These are phyloP conservation scores for Malassezia japonica DNA, from an alignment of 1,284 basidiomycete species.

Conservation along the genomic window DNA sequence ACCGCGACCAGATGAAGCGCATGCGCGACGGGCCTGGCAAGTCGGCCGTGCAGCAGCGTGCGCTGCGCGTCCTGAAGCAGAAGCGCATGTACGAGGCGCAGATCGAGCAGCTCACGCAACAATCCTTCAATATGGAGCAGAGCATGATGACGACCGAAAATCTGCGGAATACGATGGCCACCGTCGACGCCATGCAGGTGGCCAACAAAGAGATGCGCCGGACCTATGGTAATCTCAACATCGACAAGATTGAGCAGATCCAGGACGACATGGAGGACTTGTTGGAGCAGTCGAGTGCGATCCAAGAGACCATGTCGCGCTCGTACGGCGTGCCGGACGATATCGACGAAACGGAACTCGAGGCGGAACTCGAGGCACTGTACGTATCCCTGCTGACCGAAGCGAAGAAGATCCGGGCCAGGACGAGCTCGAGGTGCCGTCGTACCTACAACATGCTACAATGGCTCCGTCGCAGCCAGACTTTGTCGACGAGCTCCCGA, in stretches of 20 bases:
- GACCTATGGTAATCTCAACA: slow-evolving; percentile 93
- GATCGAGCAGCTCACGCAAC: slow-evolving; percentile 79
- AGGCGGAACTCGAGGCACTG: slow-evolving; percentile 61
- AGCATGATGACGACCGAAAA: slow-evolving; percentile 93
- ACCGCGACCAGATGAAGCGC: slow-evolving; percentile 94
- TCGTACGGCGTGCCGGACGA: slow-evolving; percentile 96
- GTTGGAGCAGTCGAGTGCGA: slow-evolving; percentile 92
- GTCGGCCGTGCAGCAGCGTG: slow-evolving; percentile 89
- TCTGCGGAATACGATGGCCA: slow-evolving; percentile 99
- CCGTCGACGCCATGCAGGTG: slow-evolving; percentile 91
- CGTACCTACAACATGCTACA: slow-evolving; percentile 27
- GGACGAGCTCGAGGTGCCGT: slow-evolving; percentile 59
- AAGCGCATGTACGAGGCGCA: slow-evolving; percentile 93
- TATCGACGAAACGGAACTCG: slow-evolving; percentile 89
- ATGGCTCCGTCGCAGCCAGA: slow-evolving; percentile 26
- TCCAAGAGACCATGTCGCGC: slow-evolving; percentile 83
- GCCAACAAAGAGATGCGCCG: slow-evolving; percentile 95
- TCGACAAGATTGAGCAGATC: slow-evolving; percentile 81
- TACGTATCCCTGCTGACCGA: slow-evolving; percentile 6
- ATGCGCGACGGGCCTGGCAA: slow-evolving; percentile 89
- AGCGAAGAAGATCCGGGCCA: slow-evolving; percentile 64
- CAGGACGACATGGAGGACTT: slow-evolving; percentile 86
- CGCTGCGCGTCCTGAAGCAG: slow-evolving; percentile 83
- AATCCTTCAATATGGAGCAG: slow-evolving; percentile 98
- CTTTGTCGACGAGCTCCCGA: slow-evolving; percentile 37